Conservation (phyloP, 306 rosid species). For the Quercus engelmannii region DNA sequence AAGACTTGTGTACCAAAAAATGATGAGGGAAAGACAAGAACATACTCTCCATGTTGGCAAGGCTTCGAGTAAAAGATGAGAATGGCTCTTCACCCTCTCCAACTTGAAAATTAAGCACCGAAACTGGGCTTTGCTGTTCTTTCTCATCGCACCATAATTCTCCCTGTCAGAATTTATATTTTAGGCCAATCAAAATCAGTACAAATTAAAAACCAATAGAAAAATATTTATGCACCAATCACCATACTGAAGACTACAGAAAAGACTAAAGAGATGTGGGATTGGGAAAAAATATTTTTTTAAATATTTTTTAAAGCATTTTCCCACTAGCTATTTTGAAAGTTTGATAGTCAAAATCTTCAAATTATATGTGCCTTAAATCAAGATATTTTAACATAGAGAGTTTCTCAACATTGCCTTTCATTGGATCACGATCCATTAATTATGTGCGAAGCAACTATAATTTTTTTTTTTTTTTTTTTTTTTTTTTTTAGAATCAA, state of each 20-base stretch:
- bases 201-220: not conserved
- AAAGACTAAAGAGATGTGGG: too few species aligned
- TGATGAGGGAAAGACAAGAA: not conserved
- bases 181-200: not conserved
- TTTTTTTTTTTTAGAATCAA: too few species aligned
- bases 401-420: too few species aligned
- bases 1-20: not conserved
- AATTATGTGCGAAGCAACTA: too few species aligned
- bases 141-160: constrained; percentile 30
- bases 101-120: constrained; percentile 49
- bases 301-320: too few species aligned
- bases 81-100: constrained; percentile 37
- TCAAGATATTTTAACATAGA: too few species aligned
- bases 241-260: not conserved
- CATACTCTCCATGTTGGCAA: constrained; percentile 53
- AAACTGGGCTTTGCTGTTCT: constrained; percentile 63
- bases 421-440: too few species aligned
- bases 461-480: too few species aligned
- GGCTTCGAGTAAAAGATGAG: constrained; percentile 42
- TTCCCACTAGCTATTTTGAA: too few species aligned
- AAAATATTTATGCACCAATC: not conserved
- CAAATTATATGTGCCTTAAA: too few species aligned
- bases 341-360: too few species aligned
- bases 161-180: constrained; percentile 21
- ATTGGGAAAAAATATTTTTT: too few species aligned